phyloP scores from a whole-genome alignment of 208 protist species.

The Trypanosoma conorhini region DNA sequence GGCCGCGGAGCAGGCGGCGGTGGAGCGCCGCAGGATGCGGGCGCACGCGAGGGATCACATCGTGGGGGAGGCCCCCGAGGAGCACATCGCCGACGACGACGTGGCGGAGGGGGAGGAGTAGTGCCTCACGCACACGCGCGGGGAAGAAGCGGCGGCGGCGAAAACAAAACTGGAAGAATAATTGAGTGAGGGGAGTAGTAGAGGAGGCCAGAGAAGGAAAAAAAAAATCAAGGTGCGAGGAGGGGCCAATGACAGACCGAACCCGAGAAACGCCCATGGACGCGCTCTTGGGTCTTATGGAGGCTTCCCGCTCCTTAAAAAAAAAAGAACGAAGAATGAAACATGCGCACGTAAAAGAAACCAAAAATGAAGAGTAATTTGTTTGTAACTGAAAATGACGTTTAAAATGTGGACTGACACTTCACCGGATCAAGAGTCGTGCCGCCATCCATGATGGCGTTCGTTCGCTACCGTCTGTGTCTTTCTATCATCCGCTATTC shows the following conservation, averaged over 20 bases:
- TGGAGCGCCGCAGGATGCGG: conserved; percentile 39
- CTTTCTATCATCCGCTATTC: neutral
- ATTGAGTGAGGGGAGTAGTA: neutral
- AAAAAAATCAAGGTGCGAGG: neutral
- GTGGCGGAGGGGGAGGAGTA: neutral
- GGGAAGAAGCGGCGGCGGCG: neutral
- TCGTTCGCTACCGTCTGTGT: neutral
- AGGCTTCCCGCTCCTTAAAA: neutral
- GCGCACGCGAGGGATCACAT: conserved; percentile 44
- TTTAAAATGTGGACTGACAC: neutral
- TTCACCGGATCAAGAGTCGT: neutral
- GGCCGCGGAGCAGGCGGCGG: conserved; percentile 34
- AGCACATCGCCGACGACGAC: conserved; percentile 32
- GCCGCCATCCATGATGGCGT: neutral
- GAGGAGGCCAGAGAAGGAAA: conserved; percentile 2
- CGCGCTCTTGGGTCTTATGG: neutral
- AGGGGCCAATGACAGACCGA: neutral
- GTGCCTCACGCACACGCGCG: neutral
- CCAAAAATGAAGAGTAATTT: neutral
- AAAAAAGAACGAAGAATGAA: neutral
- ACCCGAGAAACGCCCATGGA: neutral
- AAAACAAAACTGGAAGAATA: neutral
- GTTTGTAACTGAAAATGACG: neutral
- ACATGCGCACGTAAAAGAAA: neutral
- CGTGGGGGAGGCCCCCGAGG: conserved; percentile 44